Evolutionary conservation across 2,329 filamentous ascomycete species (phyloP), one percentile per base, ranked within the genome.

Genomic region (Celoporthe dispersa): DNA sequence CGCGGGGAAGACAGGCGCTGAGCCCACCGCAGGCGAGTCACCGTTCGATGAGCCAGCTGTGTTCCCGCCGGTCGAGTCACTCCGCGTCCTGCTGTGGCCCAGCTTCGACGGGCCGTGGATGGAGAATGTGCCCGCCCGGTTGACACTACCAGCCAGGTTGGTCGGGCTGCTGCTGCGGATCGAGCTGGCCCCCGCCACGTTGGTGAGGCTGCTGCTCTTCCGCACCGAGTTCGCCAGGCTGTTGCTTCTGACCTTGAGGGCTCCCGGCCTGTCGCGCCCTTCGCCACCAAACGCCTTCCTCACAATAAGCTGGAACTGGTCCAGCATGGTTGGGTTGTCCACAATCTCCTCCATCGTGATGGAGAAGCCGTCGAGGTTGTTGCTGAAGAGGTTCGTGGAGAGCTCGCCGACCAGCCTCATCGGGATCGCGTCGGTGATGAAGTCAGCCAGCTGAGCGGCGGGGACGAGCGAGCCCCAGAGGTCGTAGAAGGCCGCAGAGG

Each of bases 381-480:
- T 75, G 2, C 81, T 82, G 12, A 83, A 73, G 16, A 76, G 73
- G 33, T 82, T 74, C 35, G 76, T 77, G 1, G 81, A 77, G 11
- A 87, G 77, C 22, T 80, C 79, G 3, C 78, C 77, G 67, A 67
- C 55, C 19, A 72, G 65, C 4, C 70, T 62, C 39, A 62, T 28
- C 19, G 70, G 68, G n/a, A 72, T 66, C 7, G 44, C 69, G 39
- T 72, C 65, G 37, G 83, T 85, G 63, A 87, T 80, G 65, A 80
- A 80, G 5, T 80, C 76, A 2, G 85, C 81, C 39, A 87, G 79
- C 72, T 84, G 79, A 8, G 83, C 78, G 0, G 85, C 85, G 0
- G 85, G 81, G 57, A 87, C 78, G 31, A 87, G 78, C 1, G 84
- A 84, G 9, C 82, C 83, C 77, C 84, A 85, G 16, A 87, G 80